A percentile compares a stretch with the other conserved stretches of the same genome.
Conservation (phyloP, 1,139 yeast species). For the Casaregolazyma suthepensis region DNA sequence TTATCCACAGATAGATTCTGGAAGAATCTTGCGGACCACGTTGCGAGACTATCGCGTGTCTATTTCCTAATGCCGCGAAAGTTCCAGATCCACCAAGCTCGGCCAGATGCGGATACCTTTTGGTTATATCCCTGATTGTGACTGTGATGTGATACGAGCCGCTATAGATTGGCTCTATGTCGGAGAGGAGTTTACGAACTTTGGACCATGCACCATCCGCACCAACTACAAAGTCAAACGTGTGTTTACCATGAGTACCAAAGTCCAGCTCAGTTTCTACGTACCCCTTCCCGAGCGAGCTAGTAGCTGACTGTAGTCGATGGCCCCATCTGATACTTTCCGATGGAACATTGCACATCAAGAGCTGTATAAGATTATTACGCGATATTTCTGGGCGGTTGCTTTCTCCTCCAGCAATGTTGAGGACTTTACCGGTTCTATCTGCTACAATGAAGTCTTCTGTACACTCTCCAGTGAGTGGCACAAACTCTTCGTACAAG, state of each 20-base stretch:
- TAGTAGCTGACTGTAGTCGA: neutral
- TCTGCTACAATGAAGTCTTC: neutral
- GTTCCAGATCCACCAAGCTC: conserved; percentile 1
- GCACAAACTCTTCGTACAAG: neutral
- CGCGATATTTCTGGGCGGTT: conserved; percentile 3
- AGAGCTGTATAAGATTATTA: neutral
- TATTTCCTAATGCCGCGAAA: neutral
- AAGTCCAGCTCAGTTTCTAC: conserved; percentile 1
- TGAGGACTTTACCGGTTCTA: neutral
- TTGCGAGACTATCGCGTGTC: neutral
- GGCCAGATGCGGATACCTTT: neutral
- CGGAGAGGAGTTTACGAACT: conserved; percentile 6
- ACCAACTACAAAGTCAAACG: conserved; percentile 32
- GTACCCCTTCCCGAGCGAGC: neutral
- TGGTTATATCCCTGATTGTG: neutral
- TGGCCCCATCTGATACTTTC: conserved; percentile 2
- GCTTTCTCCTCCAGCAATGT: neutral
- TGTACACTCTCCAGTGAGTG: conserved; percentile 1
- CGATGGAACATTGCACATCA: neutral
- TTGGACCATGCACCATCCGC: conserved; percentile 32
- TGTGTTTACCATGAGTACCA: neutral
- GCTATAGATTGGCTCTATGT: neutral
- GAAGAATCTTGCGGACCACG: neutral
- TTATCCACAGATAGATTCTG: neutral
- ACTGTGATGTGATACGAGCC: neutral